These are phyloP conservation scores for Onygenales sp. DNA, from an alignment of 2,329 filamentous ascomycete species.

Conservation along the genomic window DNA sequence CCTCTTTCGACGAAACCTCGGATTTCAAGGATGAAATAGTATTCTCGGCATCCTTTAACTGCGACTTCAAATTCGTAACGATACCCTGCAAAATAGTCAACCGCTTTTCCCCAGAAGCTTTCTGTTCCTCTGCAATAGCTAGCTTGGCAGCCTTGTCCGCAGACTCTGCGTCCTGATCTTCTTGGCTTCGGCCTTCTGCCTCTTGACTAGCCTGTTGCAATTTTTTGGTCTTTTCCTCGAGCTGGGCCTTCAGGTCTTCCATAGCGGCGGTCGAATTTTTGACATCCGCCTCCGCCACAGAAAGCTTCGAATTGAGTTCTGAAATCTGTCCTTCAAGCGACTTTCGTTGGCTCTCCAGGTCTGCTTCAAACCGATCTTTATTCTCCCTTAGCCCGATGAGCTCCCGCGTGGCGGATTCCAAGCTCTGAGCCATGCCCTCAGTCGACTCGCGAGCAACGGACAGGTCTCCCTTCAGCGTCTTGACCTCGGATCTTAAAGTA, in stretches of 20 bases:
- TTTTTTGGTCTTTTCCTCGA: slow-evolving; percentile 33
- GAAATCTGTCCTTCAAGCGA: slow-evolving; percentile 33
- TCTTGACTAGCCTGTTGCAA: slow-evolving; percentile 27
- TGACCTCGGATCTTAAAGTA: slow-evolving; percentile 59
- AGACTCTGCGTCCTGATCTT: slow-evolving; percentile 2
- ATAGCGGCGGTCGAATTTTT: slow-evolving; percentile 20
- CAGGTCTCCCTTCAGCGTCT: slow-evolving; percentile 60
- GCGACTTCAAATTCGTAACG: slow-evolving; percentile 44
- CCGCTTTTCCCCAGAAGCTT: slow-evolving; percentile 40
- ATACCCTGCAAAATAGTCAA: slow-evolving; percentile 46
- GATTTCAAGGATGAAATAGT: slow-evolving; percentile 37
- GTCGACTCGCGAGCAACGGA: slow-evolving; percentile 62
- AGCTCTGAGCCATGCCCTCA: slow-evolving; percentile 52
- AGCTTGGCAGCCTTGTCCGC: neutral
- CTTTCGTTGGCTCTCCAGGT: slow-evolving; percentile 35
- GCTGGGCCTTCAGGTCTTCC: slow-evolving; percentile 25
- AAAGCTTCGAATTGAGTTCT: slow-evolving; percentile 30
- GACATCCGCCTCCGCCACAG: slow-evolving; percentile 22
- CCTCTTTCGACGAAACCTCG: slow-evolving; percentile 31
- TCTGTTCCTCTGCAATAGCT: slow-evolving; percentile 23
- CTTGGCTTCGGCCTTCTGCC: slow-evolving; percentile 9
- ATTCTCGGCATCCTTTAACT: slow-evolving; percentile 45
- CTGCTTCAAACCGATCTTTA: slow-evolving; percentile 39
- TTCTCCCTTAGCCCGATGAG: slow-evolving; percentile 47
- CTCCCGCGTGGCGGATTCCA: slow-evolving; percentile 60